Base-by-base conservation (phyloP, 2,329 filamentous ascomycete genomes). In the Fusarium aywerte region DNA sequence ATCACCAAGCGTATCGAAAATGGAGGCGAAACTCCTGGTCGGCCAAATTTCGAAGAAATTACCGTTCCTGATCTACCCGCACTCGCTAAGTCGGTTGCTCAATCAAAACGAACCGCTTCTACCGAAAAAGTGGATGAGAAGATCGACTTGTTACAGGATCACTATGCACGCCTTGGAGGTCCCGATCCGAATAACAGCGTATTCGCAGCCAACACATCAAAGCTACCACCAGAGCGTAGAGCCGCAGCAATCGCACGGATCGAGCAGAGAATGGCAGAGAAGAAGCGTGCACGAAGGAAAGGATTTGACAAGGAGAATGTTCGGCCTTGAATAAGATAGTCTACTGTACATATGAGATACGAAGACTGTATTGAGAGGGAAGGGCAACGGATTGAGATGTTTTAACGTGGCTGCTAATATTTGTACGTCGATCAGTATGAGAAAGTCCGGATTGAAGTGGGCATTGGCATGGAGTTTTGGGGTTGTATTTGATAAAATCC, bases 201-300 rank as follows among this genome's bases (percentile, higher is more conserved):
- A 27, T 73, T 77, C 50, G 63, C 76, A 27, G 77, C 73, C 21
- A 82, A 81, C 49, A 75, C 78, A 7, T 79, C 81, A 6, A 81
- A 80, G 58, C 71, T 88, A 13, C 80, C 85, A 10, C 81, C 83
- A 5, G 83, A 85, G 49, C 80, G 86, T 32, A 80, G 80, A 43
- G 83, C 84, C 8, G 85, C 85, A 2, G 86, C 85, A 12, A 78
- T 86, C 50, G 86, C 85, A 39, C 78, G 85, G 9, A 81, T 88
- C 15, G 82, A 87, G 74, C 80, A 82, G 74, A 81, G 84, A 71
- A 83, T 81, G 72, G 80, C 81, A n/a, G 82, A 86, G 73, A 84
- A 84, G 73, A 79, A 78, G 72, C 77, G 76, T 58, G 71, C 75
- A 27, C 74, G 76, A 45, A 74, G 73, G 32, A 73, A 69, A 51